Percentiles rank a stretch among this genome's conserved stretches.
phyloP scores from a whole-genome alignment of 2,329 filamentous ascomycete species.

The Talaromyces atroroseus region DNA sequence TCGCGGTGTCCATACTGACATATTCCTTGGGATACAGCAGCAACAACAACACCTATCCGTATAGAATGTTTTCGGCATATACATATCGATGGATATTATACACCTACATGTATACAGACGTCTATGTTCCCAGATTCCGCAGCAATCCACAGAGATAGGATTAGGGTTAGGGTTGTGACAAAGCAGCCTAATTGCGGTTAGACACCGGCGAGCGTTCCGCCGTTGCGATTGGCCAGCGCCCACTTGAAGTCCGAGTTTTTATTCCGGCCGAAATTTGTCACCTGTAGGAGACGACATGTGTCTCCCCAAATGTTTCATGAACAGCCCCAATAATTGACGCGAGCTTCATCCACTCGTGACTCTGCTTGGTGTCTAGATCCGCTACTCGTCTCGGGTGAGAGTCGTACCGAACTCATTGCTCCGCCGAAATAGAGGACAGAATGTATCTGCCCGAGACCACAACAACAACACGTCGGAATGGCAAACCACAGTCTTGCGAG shows the following conservation, averaged over 20 bases:
- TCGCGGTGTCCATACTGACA: too few relatives aligned
- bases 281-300: not conserved
- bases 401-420: not conserved
- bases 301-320: not conserved
- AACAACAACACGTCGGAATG: constrained; percentile 28
- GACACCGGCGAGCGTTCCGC: not conserved
- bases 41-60: too few relatives aligned
- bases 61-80: too few relatives aligned
- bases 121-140: too few relatives aligned
- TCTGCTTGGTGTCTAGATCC: not conserved
- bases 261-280: not conserved
- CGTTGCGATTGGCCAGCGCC: not conserved
- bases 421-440: not conserved
- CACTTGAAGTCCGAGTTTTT: not conserved
- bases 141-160: too few relatives aligned
- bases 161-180: too few relatives aligned
- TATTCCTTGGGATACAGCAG: too few relatives aligned
- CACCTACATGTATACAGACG: too few relatives aligned
- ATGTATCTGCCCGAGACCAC: constrained; percentile 9
- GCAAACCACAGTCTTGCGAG: constrained; percentile 33
- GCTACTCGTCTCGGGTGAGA: not conserved
- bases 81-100: too few relatives aligned
- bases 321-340: not conserved
- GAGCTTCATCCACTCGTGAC: not conserved
- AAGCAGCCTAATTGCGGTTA: not conserved